Evolutionary conservation across 192 early-diverging fungal genomes (phyloP).

Genomic region (Piromyces sp.): DNA sequence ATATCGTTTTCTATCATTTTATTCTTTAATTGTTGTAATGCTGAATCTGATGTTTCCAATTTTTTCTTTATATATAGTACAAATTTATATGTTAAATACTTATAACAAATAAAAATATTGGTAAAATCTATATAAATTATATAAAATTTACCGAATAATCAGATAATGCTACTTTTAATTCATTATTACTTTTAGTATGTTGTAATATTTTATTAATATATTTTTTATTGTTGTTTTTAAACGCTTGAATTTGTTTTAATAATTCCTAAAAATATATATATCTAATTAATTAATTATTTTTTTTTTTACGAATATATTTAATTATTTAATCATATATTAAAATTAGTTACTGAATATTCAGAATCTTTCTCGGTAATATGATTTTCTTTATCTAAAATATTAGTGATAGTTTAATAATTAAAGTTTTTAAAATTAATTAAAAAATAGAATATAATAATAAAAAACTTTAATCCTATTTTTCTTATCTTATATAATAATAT

Average conservation of each 20-base stretch:
- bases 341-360: not conserved
- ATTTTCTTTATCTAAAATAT: not conserved
- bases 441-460: not conserved
- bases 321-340: too few relatives aligned
- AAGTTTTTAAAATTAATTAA: not conserved
- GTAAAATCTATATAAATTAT: too few relatives aligned
- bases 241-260: not conserved
- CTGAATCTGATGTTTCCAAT: not conserved
- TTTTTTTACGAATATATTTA: too few relatives aligned
- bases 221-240: not conserved
- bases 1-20: not conserved
- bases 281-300: not conserved
- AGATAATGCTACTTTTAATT: not conserved
- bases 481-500: too few relatives aligned
- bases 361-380: not conserved
- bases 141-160: not conserved
- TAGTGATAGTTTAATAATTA: not conserved
- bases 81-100: too few relatives aligned
- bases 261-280: not conserved
- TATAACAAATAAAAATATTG: too few relatives aligned
- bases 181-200: not conserved
- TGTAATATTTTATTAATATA: not conserved
- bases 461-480: not conserved
- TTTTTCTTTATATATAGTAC: not conserved
- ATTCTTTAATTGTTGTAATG: not conserved